Base-by-base conservation (phyloP, 441 rosid genomes). In the Breynia disticha region DNA sequence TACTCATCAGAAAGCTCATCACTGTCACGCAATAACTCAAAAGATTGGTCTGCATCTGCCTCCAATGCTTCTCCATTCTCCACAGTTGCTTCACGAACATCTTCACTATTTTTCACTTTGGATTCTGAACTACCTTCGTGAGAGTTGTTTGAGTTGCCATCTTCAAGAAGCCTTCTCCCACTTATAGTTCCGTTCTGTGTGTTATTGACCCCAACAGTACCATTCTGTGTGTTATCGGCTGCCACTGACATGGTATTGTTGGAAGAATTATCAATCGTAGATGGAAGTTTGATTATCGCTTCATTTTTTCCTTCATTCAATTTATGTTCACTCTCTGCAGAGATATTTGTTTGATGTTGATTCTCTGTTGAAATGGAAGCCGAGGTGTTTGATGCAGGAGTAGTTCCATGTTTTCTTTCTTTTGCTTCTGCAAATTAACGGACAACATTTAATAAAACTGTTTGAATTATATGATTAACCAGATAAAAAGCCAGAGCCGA, bases 1-100 rank as follows among this genome's bases (percentile, higher is more conserved):
- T 94, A 82, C 67, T 90, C 99, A 69, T 90, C 97, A 56, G 76
- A 84, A 66, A 90, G 79, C 74, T 94, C 99, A 48, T 94, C 97
- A 70, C 52, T 75, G 55, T 87, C 97, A 64, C 95, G 97, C 64
- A 90, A 79, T 64, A 94, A 72, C 57, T 90, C 97, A 74, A 90
- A 94, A 48, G 97, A 83, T 56, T 82, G 64, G 78, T 83, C 97
- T 28, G 99, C 99, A 46, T 90, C 95, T 50, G 70, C 95, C 67
- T 84, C 99, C 71, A 94, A 76, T n/a, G 59, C 72, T 68, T 80
- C 90, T 52, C 74, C 89, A 65, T 94, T 94, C 72, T 90, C 90
- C 60, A 79, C 97, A 67, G 93, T 83, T 61, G 91, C 87, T 53
- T 50, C 76, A 41, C 55, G 78, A 69, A 21, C 72, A 63, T 75